Conservation (phyloP, 140 eudicot genomes). For the Senecio squalidus region DNA sequence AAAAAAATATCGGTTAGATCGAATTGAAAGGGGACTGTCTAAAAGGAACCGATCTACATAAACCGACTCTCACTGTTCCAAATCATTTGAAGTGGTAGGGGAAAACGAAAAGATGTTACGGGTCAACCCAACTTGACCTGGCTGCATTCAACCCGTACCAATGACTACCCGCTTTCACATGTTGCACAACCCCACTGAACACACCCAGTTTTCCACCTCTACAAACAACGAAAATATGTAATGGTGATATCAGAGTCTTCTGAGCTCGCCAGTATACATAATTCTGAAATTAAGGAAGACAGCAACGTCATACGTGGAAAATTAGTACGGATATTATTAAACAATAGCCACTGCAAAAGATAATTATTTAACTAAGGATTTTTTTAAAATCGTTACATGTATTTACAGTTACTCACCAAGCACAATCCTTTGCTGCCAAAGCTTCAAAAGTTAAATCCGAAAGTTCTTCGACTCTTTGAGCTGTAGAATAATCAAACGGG, state of each 20-base stretch:
- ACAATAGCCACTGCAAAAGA: neutral
- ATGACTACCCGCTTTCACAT: neutral
- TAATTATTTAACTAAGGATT: slow-evolving; percentile 6
- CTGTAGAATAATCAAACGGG: slow-evolving; percentile 30
- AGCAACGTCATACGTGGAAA: slow-evolving; percentile 83
- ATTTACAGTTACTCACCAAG: slow-evolving; percentile 62
- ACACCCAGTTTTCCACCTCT: neutral
- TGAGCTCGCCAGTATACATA: slow-evolving; percentile 62
- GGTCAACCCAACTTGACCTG: neutral
- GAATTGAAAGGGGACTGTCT: too few species aligned
- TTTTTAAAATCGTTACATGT: neutral
- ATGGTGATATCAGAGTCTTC: slow-evolving; percentile 33
- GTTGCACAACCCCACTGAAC: neutral
- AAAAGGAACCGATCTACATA: too few species aligned
- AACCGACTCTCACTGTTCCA: too few species aligned
- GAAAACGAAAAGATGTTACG: neutral
- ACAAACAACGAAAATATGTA: neutral
- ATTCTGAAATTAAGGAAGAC: slow-evolving; percentile 60
- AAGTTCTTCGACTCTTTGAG: slow-evolving; percentile 54
- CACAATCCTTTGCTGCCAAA: slow-evolving; percentile 65
- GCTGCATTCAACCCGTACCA: neutral
- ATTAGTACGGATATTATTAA: slow-evolving; percentile 11
- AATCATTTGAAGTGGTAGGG: too few species aligned
- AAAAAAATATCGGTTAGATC: too few species aligned
- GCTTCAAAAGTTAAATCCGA: slow-evolving; percentile 76